These are phyloP conservation scores for Cercospora nicotianae DNA, from an alignment of 2,329 filamentous ascomycete genomes.

Conservation along the genomic window DNA sequence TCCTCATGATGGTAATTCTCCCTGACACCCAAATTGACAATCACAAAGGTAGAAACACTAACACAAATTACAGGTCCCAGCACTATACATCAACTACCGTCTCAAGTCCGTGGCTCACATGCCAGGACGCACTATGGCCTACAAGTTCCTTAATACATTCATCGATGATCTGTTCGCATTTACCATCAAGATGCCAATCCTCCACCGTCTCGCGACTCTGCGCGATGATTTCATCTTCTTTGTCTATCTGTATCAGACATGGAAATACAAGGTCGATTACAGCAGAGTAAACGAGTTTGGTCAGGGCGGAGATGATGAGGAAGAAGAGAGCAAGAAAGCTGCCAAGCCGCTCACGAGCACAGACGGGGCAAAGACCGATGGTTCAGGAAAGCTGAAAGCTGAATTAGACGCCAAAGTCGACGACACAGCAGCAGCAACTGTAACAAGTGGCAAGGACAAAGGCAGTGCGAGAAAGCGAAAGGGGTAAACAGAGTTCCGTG, in stretches of 20 bases:
- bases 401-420: constrained; percentile 23
- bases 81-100: constrained; percentile 97
- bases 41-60: not conserved
- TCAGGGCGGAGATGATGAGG: constrained; percentile 90
- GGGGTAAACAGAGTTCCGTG: not conserved
- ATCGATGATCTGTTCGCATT: constrained; percentile 99
- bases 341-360: constrained; percentile 43
- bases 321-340: constrained; percentile 51
- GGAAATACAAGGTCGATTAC: constrained; percentile 89
- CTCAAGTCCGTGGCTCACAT: constrained; percentile 90
- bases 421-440: constrained; percentile 12
- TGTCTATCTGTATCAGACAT: constrained; percentile 92
- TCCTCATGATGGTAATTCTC: constrained; percentile 81
- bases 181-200: constrained; percentile 97
- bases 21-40: too few relatives aligned
- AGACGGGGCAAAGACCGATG: constrained; percentile 22
- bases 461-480: constrained; percentile 10
- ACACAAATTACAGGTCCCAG: constrained; percentile 58
- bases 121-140: constrained; percentile 93
- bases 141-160: constrained; percentile 98
- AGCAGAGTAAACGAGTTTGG: constrained; percentile 95
- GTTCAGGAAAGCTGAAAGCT: constrained; percentile 21
- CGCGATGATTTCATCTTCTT: constrained; percentile 98
- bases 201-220: constrained; percentile 88
- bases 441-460: constrained; percentile 14